phyloP scores from a whole-genome alignment of 768 basidiomycete species.

The Leccinum imitatum region DNA sequence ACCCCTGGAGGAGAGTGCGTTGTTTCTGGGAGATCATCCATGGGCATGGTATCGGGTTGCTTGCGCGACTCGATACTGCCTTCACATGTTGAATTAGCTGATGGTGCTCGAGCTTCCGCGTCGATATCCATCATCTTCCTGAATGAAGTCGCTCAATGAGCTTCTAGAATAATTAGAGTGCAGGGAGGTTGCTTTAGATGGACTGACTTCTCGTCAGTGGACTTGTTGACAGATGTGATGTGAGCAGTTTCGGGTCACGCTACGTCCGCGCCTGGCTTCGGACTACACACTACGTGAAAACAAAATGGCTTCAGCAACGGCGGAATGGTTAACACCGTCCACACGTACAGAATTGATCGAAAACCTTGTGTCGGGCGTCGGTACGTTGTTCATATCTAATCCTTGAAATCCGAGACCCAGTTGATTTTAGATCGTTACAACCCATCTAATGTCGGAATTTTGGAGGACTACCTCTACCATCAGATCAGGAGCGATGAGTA shows the following conservation, averaged over 20 bases:
- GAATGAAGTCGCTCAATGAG: not conserved
- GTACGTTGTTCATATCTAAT: conserved; percentile 42
- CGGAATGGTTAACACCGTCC: conserved; percentile 71
- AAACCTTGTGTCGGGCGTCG: conserved; percentile 87
- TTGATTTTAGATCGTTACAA: conserved; percentile 84
- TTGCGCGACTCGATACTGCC: conserved; percentile 6
- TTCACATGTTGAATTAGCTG: not conserved
- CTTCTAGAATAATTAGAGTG: not conserved
- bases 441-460: conserved; percentile 87
- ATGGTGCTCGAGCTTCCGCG: conserved; percentile 3
- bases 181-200: not conserved
- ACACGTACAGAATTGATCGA: conserved; percentile 87
- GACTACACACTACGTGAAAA: conserved; percentile 8
- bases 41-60: conserved; percentile 10
- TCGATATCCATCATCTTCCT: conserved; percentile 17
- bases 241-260: conserved; percentile 12
- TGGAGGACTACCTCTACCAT: conserved; percentile 96
- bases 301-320: conserved; percentile 37
- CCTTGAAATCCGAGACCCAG: conserved; percentile 1
- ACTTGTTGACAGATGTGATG: not conserved
- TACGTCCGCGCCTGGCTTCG: not conserved
- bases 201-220: not conserved
- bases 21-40: conserved; percentile 7
- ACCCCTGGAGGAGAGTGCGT: not conserved
- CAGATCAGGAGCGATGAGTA: conserved; percentile 91